These are phyloP conservation scores for Astrephomene gubernaculifera DNA, from an alignment of 139 green algal genomes.

Conservation along the genomic window DNA sequence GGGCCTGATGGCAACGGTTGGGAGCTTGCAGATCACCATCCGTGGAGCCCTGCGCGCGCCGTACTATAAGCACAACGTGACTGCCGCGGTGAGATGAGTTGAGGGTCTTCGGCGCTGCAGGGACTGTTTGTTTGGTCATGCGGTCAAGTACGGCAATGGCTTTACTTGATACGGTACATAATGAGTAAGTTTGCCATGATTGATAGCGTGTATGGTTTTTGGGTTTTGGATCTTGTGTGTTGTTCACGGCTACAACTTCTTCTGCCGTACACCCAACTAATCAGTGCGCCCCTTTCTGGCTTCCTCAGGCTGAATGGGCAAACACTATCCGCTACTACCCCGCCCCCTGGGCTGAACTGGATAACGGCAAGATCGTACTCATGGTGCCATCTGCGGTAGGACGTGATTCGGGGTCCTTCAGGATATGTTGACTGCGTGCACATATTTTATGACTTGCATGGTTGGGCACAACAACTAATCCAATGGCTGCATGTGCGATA, in stretches of 20 bases:
- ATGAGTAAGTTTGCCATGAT: no score
- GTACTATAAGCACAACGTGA: not conserved
- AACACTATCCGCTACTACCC: conserved; percentile 5
- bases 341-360: conserved; percentile 33
- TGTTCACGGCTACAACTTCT: not conserved
- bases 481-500: no score
- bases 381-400: conserved; percentile 3
- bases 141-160: no score
- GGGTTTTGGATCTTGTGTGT: not conserved
- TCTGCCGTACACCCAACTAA: not conserved
- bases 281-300: not conserved
- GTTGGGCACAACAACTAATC: no score
- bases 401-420: no score
- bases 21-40: not conserved
- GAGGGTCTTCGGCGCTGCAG: not conserved
- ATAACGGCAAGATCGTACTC: not conserved
- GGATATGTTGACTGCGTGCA: no score
- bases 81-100: not conserved
- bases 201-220: no score
- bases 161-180: no score
- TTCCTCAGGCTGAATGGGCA: not conserved
- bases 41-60: not conserved
- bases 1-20: not conserved
- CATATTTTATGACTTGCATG: no score
- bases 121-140: not conserved